Conservation (phyloP, 1,284 basidiomycete genomes). For the Ceratobasidium sp. region DNA sequence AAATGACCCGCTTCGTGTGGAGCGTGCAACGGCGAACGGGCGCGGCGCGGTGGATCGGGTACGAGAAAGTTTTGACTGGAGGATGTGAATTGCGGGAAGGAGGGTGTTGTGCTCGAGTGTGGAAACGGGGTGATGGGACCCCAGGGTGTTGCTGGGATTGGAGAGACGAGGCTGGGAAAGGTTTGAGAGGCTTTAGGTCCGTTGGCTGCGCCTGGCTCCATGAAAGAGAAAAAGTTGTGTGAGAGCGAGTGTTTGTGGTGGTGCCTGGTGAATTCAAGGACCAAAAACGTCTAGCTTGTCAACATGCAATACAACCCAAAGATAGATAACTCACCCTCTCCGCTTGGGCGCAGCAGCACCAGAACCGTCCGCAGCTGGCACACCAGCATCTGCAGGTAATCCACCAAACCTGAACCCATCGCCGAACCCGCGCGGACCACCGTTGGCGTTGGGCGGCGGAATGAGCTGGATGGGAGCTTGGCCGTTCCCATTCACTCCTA, state of each 20-base stretch:
- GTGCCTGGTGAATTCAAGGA: conserved; percentile 74
- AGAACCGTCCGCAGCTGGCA: conserved; percentile 49
- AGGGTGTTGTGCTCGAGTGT: conserved; percentile 22
- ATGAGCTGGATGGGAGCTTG: conserved; percentile 63
- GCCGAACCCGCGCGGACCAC: conserved; percentile 59
- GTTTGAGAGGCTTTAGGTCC: conserved; percentile 8
- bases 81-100: conserved; percentile 47
- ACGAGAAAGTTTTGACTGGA: conserved; percentile 39
- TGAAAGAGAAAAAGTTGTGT: conserved; percentile 92
- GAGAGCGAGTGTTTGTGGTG: conserved; percentile 95
- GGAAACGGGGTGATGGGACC: conserved; percentile 45
- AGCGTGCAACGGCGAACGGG: conserved; percentile 48
- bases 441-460: conserved; percentile 55
- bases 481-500: conserved; percentile 59
- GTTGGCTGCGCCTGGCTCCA: conserved; percentile 67
- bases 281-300: conserved; percentile 63
- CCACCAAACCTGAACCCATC: conserved; percentile 77
- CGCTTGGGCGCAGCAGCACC: conserved; percentile 46
- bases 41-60: conserved; percentile 45
- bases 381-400: conserved; percentile 52
- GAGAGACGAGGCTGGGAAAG: conserved; percentile 19
- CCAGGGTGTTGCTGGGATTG: conserved; percentile 38
- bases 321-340: conserved; percentile 40
- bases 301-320: conserved; percentile 50
- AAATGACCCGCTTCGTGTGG: conserved; percentile 51